Percentiles rank a stretch among this genome's conserved stretches.
phyloP scores from a whole-genome alignment of 164 flowering plant genomes.

The Stephania japonica region DNA sequence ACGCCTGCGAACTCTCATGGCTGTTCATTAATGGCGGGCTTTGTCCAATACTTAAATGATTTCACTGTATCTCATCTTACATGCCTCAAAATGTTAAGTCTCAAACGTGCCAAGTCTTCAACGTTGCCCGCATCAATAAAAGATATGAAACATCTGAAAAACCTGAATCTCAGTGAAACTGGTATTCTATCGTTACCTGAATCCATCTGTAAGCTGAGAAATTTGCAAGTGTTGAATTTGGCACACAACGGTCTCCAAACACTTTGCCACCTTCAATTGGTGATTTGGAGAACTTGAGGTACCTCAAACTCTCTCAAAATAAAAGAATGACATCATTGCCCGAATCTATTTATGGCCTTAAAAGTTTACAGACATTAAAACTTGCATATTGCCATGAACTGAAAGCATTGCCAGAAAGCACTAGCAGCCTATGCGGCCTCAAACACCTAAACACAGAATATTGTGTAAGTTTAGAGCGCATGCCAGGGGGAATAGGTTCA shows the following conservation, averaged over 20 bases:
- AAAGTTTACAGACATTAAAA: background rate
- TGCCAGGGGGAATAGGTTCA: constrained; percentile 1
- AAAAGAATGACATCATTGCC: constrained; percentile 2
- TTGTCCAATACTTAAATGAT: no score
- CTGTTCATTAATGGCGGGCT: no score
- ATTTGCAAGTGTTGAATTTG: background rate
- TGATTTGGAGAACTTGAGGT: background rate
- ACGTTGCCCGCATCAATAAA: background rate
- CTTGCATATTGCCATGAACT: background rate
- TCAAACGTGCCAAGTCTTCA: no score
- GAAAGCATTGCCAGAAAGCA: background rate
- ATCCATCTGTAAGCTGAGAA: no score
- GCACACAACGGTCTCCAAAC: background rate
- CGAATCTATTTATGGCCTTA: background rate
- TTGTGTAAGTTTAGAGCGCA: background rate
- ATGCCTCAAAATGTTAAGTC: background rate
- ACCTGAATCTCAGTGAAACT: background rate
- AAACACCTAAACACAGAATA: background rate
- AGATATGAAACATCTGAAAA: background rate
- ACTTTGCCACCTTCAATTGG: background rate
- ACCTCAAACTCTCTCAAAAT: constrained; percentile 1
- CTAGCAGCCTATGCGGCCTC: background rate
- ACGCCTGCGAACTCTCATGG: no score
- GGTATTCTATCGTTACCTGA: background rate
- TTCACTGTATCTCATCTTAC: background rate